Percentiles rank a stretch among this genome's conserved stretches.
Evolutionary conservation across 2,329 filamentous ascomycete species (phyloP).

Genomic region (Sphaerulina populicola): DNA sequence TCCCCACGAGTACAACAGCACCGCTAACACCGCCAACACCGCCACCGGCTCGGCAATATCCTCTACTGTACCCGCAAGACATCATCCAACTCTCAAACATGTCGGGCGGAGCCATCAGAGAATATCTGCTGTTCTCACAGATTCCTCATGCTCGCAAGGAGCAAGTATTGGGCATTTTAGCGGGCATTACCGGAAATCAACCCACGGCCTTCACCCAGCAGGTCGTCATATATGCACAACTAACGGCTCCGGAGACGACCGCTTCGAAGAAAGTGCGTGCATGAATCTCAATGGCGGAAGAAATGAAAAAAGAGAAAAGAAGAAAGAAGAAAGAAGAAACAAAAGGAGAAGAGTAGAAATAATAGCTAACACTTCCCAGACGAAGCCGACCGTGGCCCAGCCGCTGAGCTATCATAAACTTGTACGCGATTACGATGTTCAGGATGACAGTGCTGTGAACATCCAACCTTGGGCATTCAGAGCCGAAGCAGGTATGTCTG

Average conservation of each 20-base stretch:
- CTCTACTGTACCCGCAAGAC: too few relatives aligned
- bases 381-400: slow-evolving; percentile 5
- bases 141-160: slow-evolving; percentile 50
- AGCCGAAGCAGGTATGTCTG: slow-evolving; percentile 17
- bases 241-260: slow-evolving; percentile 27
- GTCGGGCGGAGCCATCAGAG: slow-evolving; percentile 46
- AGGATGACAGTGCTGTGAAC: slow-evolving; percentile 3
- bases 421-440: slow-evolving; percentile 15
- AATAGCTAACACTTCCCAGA: slow-evolving; percentile 1
- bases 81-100: too few relatives aligned
- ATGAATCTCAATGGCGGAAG: background rate
- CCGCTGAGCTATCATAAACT: slow-evolving; percentile 22
- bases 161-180: slow-evolving; percentile 53
- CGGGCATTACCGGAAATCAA: slow-evolving; percentile 54
- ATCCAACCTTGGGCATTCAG: slow-evolving; percentile 22
- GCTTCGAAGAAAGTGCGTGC: slow-evolving; percentile 19
- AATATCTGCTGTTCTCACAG: slow-evolving; percentile 54
- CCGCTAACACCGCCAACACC: too few relatives aligned
- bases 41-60: too few relatives aligned
- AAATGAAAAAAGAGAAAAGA: too few relatives aligned
- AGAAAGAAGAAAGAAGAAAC: background rate
- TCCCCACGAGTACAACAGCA: too few relatives aligned
- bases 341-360: background rate
- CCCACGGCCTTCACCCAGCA: slow-evolving; percentile 48
- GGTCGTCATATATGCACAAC: slow-evolving; percentile 51